A percentile compares a stretch with the other conserved stretches of the same genome.
These are phyloP conservation scores for Cymbopogon flexuosus DNA, from an alignment of 202 grass and related monocot species.

Conservation along the genomic window DNA sequence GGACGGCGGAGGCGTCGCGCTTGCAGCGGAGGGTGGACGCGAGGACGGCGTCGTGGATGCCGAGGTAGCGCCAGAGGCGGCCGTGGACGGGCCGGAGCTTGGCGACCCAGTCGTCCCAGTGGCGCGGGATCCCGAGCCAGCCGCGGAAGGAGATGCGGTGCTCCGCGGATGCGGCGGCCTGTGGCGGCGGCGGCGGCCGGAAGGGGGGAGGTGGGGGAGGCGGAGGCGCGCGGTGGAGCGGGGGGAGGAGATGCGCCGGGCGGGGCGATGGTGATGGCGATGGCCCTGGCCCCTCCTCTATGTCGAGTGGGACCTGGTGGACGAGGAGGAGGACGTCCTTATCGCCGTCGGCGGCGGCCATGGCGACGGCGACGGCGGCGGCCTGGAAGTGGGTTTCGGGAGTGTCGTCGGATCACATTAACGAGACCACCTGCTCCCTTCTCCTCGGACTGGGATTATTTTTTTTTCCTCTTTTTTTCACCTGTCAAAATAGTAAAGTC, in stretches of 20 bases:
- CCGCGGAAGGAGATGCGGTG: conserved; percentile 66
- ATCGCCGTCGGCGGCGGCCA: conserved; percentile 24
- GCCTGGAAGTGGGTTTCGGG: background rate
- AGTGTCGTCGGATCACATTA: background rate
- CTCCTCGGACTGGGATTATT: no score
- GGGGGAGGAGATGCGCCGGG: conserved; percentile 36
- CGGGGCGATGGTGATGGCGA: background rate
- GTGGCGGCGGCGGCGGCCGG: conserved; percentile 26
- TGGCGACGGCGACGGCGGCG: background rate
- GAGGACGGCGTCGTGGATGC: conserved; percentile 62
- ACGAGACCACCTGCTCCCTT: no score
- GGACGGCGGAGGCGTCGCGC: conserved; percentile 41
- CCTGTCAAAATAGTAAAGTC: no score
- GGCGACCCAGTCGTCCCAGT: conserved; percentile 73
- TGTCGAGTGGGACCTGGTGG: conserved; percentile 29
- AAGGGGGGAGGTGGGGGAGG: conserved; percentile 13
- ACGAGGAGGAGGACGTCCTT: conserved; percentile 31
- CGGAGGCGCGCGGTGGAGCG: background rate
- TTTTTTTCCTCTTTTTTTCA: no score
- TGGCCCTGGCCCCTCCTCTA: background rate
- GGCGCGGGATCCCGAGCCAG: conserved; percentile 55
- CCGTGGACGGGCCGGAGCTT: conserved; percentile 61
- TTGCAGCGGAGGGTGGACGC: conserved; percentile 62
- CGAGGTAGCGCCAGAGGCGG: conserved; percentile 50
- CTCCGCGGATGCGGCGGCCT: conserved; percentile 38